phyloP scores from a whole-genome alignment of 2,329 filamentous ascomycete species.

The Alternaria solani region DNA sequence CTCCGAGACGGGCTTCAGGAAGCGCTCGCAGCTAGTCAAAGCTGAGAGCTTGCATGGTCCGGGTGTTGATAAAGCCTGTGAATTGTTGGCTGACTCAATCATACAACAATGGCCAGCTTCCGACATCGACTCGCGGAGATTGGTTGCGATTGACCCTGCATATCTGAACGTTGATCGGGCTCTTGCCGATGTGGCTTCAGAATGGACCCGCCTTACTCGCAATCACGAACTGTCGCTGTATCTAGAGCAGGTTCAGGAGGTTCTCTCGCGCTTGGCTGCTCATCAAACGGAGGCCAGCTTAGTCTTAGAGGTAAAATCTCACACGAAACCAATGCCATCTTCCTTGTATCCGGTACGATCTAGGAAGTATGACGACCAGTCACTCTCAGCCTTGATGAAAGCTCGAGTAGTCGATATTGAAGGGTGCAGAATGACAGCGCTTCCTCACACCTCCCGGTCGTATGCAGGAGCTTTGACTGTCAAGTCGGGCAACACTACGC shows the following conservation, averaged over 20 bases:
- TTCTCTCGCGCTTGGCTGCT: constrained; percentile 28
- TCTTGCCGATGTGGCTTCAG: constrained; percentile 51
- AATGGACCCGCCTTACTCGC: constrained; percentile 60
- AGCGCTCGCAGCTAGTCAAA: constrained; percentile 40
- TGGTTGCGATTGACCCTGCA: constrained; percentile 34
- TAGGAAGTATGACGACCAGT: constrained; percentile 4
- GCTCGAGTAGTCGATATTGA: background rate
- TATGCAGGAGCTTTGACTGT: background rate
- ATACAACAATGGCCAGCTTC: constrained; percentile 49
- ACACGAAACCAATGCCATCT: background rate
- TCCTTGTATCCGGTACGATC: constrained; percentile 3
- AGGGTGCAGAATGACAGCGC: background rate
- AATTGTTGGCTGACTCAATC: constrained; percentile 53
- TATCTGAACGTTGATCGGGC: constrained; percentile 52
- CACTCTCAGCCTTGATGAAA: constrained; percentile 5
- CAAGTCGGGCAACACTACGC: constrained; percentile 1
- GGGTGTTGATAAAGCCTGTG: constrained; percentile 42
- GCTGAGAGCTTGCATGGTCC: constrained; percentile 30
- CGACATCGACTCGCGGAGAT: constrained; percentile 40
- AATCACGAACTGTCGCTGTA: constrained; percentile 60
- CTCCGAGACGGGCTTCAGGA: constrained; percentile 36
- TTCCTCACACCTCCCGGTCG: background rate
- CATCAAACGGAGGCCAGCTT: background rate
- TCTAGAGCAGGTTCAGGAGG: constrained; percentile 54
- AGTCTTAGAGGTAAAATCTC: background rate